A percentile compares a stretch with the other conserved stretches of the same genome.
Evolutionary conservation across 2,329 filamentous ascomycete genomes (phyloP).

Genomic region (Alternaria gansuensis): DNA sequence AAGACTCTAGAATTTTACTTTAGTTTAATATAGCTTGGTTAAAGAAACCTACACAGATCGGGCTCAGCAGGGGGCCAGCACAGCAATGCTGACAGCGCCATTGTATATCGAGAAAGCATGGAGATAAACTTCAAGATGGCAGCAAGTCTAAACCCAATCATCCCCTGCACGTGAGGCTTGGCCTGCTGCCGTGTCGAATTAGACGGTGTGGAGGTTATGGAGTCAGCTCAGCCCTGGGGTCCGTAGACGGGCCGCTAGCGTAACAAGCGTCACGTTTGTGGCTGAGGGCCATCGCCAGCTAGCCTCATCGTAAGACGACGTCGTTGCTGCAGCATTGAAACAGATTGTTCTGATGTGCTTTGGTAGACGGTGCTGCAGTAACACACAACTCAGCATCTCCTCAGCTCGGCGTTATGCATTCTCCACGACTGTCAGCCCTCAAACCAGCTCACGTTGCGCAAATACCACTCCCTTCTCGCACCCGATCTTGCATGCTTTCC

Average conservation of each 20-base stretch:
- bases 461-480: background rate
- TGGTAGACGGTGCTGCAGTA: constrained; percentile 1
- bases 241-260: constrained; percentile 11
- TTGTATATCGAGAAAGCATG: constrained; percentile 3
- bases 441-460: background rate
- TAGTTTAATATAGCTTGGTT: too few species aligned
- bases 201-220: constrained; percentile 5
- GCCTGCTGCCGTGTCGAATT: constrained; percentile 15
- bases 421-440: background rate
- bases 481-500: background rate
- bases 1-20: too few species aligned
- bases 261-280: constrained; percentile 2
- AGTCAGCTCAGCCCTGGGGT: constrained; percentile 13
- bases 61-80: constrained; percentile 5
- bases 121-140: constrained; percentile 1
- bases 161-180: constrained; percentile 14
- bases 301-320: constrained; percentile 9
- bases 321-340: background rate
- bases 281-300: constrained; percentile 4
- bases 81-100: constrained; percentile 12
- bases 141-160: constrained; percentile 7
- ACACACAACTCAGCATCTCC: background rate
- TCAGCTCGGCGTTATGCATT: background rate
- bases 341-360: background rate
- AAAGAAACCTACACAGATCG: background rate